Evolutionary conservation across 1,284 basidiomycete species (phyloP), one percentile per base, ranked within the genome.

Genomic region (Dichomitus squalens): DNA sequence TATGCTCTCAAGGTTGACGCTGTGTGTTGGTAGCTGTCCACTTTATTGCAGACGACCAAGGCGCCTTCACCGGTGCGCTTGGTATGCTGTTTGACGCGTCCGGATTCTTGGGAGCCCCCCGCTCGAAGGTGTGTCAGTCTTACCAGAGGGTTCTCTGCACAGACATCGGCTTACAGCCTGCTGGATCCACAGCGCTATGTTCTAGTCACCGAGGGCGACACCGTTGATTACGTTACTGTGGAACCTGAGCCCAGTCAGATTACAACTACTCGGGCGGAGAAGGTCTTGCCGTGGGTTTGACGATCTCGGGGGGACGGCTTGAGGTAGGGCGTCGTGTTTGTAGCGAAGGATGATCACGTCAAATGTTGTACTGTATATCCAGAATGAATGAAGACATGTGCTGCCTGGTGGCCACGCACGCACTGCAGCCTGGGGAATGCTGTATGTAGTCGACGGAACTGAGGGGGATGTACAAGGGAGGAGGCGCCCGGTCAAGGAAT

Each of bases 1-100:
- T 52, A 23, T 56, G n/a, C n/a, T n/a, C n/a, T n/a, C n/a, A n/a
- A n/a, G n/a, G n/a, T n/a, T n/a, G n/a, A n/a, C n/a, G n/a, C n/a
- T n/a, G n/a, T n/a, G n/a, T n/a, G n/a, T n/a, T n/a, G n/a, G n/a
- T n/a, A 85, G 85, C 73, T 1, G 75, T 87, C 18, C 82, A 75
- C 46, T 88, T 88, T 72, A 81, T 88, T 63, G 84, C 86, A 18
- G 90, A 93, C 66, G 88, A 92, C 69, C 75, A 77, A 52, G 87
- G 79, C 38, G 72, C 79, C 3, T 85, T 90, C 67, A 75, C 80
- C 31, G 74, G 79, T 12, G 75, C 80, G 2, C 71, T 88, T 38
- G 89, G 89, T 7, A 75, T 91, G 56, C 68, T 85, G 52, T 84
- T 89, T 61, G 88, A 91, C 65, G 87, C 85, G 2, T 77, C 81